Base-by-base conservation (phyloP, 345 rosid genomes). In the Isatis tinctoria region DNA sequence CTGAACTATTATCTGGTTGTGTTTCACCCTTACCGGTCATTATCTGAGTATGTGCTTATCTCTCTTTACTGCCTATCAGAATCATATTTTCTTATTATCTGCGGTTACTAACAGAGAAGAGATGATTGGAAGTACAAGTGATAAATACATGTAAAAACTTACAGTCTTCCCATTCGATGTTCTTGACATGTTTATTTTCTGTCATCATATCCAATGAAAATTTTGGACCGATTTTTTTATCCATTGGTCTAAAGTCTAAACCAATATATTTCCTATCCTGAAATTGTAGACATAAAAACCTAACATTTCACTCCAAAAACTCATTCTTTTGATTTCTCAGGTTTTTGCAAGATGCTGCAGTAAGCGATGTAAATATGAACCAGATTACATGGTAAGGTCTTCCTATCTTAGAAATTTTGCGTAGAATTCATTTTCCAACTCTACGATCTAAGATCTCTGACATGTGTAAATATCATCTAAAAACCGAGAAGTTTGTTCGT, bases 1-100 rank as follows among this genome's bases (percentile, higher is more conserved):
- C 89, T 94, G 4, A 76, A 91, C 80, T 94, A 89, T 80, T 91
- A 91, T 82, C 76, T 94, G 53, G 98, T 94, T 76, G 97, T 90
- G 57, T 94, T 88, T 78, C 98, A 94, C 78, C 98, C 96, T 66
- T 94, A 94, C 76, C 93, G 89, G 13, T 84, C 96, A 17, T 75
- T 94, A 59, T 72, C 92, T 41, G 93, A 83, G 98, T 93, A 84
- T 85, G 97, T 68, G 10, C 51, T 61, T 45, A 27, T 40, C 8
- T 75, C 63, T 71, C 41, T 57, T 57, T 43, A 30, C 51, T 39
- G 1, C 67, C 0, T 57, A 16, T 65, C 17, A 4, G 0, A 53
- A 52, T 13, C 54, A 33, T 36, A 47, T 11, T 37, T 3, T 39
- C 39, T 28, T 26, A 37, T 60, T 60, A 37, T 49, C 39, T 12